Evolutionary conservation across 2,329 filamentous ascomycete species (phyloP).

Genomic region (Pseudogymnoascus sp.): DNA sequence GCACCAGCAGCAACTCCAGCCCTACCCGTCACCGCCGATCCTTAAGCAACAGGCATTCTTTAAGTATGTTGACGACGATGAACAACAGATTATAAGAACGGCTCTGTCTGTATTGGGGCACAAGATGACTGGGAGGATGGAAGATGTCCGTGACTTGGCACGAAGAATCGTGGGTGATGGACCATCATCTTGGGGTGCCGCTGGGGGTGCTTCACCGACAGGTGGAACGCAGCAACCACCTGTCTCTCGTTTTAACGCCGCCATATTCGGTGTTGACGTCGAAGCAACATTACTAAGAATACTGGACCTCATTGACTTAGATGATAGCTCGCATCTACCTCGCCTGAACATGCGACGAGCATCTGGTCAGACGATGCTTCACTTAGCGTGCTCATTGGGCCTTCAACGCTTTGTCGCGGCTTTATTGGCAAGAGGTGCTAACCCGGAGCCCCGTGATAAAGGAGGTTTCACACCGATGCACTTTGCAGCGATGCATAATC

Average conservation of each 20-base stretch:
- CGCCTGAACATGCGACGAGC: conserved; percentile 57
- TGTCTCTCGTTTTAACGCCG: conserved; percentile 35
- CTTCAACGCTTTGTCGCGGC: conserved; percentile 70
- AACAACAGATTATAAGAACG: conserved; percentile 60
- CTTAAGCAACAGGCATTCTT: conserved; percentile 51
- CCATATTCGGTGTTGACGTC: conserved; percentile 28
- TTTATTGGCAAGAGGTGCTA: conserved; percentile 69
- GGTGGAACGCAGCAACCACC: conserved; percentile 40
- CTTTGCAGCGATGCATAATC: conserved; percentile 69
- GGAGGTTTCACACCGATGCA: conserved; percentile 78
- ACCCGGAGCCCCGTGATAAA: conserved; percentile 66
- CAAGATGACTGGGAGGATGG: conserved; percentile 57
- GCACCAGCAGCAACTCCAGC: conserved; percentile 37
- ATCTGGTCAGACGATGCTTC: conserved; percentile 74
- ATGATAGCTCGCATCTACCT: conserved; percentile 62
- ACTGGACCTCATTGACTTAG: conserved; percentile 71
- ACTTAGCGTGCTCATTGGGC: conserved; percentile 69
- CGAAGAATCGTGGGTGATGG: conserved; percentile 49
- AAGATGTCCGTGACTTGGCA: conserved; percentile 56
- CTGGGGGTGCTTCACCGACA: conserved; percentile 34
- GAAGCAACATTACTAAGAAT: conserved; percentile 54
- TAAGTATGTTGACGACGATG: conserved; percentile 67
- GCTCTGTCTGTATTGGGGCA: conserved; percentile 58
- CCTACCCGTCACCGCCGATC: conserved; percentile 35
- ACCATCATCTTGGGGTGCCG: conserved; percentile 40